Conservation (phyloP, 1,284 basidiomycete species). For the Irpex sp. region DNA sequence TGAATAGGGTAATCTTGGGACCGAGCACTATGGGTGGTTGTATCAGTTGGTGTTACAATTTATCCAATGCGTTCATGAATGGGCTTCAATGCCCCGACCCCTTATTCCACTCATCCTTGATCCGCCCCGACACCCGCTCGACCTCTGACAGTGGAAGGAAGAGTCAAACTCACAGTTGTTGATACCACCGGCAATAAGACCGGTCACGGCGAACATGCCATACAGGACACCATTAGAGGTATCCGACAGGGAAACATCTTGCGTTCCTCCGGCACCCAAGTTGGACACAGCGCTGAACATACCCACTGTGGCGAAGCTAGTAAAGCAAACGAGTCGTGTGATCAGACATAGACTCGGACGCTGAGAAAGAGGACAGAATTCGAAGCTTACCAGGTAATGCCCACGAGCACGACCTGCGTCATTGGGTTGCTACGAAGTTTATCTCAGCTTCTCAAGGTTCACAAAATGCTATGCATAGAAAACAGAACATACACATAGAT, state of each 20-base stretch:
- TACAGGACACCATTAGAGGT: constrained; percentile 44
- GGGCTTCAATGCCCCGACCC: neutral
- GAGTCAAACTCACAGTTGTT: constrained; percentile 35
- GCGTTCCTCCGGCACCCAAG: constrained; percentile 43
- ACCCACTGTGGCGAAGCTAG: constrained; percentile 40
- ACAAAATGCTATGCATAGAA: neutral
- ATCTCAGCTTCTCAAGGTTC: neutral
- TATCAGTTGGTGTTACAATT: neutral
- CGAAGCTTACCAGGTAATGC: constrained; percentile 36
- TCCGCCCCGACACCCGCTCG: neutral
- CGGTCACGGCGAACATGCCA: constrained; percentile 40
- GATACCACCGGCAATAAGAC: constrained; percentile 45
- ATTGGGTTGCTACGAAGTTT: constrained; percentile 29
- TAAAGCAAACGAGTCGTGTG: neutral
- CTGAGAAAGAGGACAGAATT: constrained; percentile 3
- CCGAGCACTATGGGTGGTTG: constrained; percentile 34
- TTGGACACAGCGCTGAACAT: constrained; percentile 49
- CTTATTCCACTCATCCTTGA: neutral
- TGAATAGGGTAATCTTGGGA: constrained; percentile 40
- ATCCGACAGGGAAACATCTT: constrained; percentile 38
- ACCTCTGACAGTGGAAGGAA: neutral
- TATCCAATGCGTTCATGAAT: neutral
- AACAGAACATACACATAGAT: constrained; percentile 28
- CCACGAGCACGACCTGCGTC: constrained; percentile 39
- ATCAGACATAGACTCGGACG: constrained; percentile 3